A percentile compares a stretch with the other conserved stretches of the same genome.
phyloP scores from a whole-genome alignment of 257 asterid species.

The Rhazya stricta region DNA sequence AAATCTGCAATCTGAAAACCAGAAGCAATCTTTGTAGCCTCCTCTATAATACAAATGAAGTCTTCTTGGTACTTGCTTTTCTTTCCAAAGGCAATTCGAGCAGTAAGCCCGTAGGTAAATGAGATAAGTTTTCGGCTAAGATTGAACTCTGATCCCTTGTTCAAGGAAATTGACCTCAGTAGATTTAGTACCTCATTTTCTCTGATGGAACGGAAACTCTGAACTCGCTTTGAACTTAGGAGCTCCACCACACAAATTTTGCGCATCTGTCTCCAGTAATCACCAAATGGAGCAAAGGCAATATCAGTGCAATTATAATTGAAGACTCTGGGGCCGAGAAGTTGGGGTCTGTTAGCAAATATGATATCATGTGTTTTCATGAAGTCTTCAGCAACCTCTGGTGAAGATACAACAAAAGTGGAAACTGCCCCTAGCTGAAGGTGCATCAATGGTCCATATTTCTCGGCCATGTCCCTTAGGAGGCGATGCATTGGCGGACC shows the following conservation, averaged over 20 bases:
- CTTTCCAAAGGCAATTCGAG: conserved; percentile 16
- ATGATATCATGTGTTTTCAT: background rate
- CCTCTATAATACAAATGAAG: background rate
- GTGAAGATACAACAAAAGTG: conserved; percentile 3
- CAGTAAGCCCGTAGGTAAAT: background rate
- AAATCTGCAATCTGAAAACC: conserved; percentile 11
- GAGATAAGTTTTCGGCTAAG: conserved; percentile 7
- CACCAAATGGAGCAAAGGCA: conserved; percentile 5
- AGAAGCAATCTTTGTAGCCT: background rate
- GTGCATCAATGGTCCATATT: conserved; percentile 13
- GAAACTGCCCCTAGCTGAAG: conserved; percentile 11
- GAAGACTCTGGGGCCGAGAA: background rate
- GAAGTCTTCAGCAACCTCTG: conserved; percentile 7
- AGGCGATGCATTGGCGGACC: conserved; percentile 7
- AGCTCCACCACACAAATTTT: conserved; percentile 8
- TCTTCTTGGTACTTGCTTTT: conserved; percentile 7
- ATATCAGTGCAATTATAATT: background rate
- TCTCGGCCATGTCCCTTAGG: conserved; percentile 8
- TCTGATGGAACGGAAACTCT: conserved; percentile 1
- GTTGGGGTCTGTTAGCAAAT: background rate
- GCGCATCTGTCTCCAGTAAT: conserved; percentile 11
- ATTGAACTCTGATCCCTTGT: conserved; percentile 2
- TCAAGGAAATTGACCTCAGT: conserved; percentile 5
- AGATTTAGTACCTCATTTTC: background rate
- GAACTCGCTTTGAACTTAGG: conserved; percentile 5